Evolutionary conservation across 176 grass and related monocot species (phyloP).

Genomic region (Oryza punctata): DNA sequence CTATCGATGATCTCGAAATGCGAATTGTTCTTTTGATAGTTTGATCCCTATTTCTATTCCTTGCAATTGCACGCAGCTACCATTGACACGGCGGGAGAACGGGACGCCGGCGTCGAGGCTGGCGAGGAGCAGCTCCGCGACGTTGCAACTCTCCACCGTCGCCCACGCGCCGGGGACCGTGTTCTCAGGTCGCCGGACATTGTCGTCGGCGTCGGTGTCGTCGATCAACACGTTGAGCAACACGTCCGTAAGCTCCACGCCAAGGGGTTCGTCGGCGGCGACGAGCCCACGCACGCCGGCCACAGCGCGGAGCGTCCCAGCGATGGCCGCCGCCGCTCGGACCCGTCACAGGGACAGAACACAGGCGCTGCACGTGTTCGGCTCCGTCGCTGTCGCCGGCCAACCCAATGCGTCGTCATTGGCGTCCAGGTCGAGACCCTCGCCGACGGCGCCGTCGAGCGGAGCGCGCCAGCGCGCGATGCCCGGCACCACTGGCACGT

Average conservation of each 20-base stretch:
- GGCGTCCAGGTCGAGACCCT: neutral
- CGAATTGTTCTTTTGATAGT: neutral
- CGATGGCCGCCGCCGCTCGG: no score
- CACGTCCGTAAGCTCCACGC: neutral
- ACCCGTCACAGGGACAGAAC: neutral
- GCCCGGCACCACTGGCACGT: neutral
- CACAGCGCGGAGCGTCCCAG: neutral
- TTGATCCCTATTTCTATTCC: neutral
- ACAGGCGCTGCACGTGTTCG: neutral
- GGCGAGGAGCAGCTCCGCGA: constrained; percentile 16
- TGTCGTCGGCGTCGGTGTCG: constrained; percentile 27
- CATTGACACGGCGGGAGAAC: neutral
- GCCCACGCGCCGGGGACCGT: neutral
- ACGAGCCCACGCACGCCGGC: constrained; percentile 24
- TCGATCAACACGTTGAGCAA: constrained; percentile 24
- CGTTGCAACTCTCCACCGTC: neutral
- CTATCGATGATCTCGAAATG: neutral
- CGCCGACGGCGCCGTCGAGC: neutral
- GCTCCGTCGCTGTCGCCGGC: neutral
- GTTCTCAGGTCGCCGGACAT: neutral
- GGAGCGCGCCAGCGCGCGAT: neutral
- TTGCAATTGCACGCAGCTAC: neutral
- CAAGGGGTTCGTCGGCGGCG: neutral
- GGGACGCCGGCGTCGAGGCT: constrained; percentile 12
- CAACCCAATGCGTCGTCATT: neutral